These are phyloP conservation scores for Boletellus emodensis DNA, from an alignment of 768 basidiomycete genomes.

Conservation along the genomic window DNA sequence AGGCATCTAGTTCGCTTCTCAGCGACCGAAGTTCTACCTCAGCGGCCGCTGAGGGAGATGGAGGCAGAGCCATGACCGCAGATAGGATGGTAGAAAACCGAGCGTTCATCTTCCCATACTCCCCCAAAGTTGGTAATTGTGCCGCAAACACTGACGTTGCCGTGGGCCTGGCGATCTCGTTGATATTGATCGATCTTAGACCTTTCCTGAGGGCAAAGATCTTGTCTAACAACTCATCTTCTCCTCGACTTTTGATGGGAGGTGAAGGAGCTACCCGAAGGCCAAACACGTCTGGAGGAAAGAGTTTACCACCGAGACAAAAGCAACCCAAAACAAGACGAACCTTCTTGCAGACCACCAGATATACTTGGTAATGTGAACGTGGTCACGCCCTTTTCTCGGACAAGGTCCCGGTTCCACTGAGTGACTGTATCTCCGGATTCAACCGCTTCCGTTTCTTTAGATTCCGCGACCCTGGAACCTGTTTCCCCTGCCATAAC, in stretches of 20 bases:
- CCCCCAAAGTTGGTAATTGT: constrained; percentile 49
- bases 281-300: constrained; percentile 56
- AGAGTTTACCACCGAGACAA: constrained; percentile 3
- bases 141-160: constrained; percentile 31
- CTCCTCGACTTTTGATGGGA: constrained; percentile 36
- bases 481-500: neutral
- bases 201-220: constrained; percentile 56
- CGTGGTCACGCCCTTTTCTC: neutral
- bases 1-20: constrained; percentile 51
- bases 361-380: neutral
- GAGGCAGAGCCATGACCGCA: constrained; percentile 48
- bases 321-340: constrained; percentile 1
- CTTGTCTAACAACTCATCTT: constrained; percentile 43
- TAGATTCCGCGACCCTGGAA: neutral
- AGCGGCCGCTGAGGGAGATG: constrained; percentile 37
- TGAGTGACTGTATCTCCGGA: neutral
- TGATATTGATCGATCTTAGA: constrained; percentile 58
- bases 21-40: constrained; percentile 64
- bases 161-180: constrained; percentile 46
- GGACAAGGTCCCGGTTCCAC: neutral
- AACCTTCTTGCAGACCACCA: constrained; percentile 24
- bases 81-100: constrained; percentile 44
- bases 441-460: constrained; percentile 2
- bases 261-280: constrained; percentile 36
- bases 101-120: constrained; percentile 43